Evolutionary conservation across 371 early-diverging fungal genomes (phyloP).

Genomic region (Zopfochytrium polystomum): DNA sequence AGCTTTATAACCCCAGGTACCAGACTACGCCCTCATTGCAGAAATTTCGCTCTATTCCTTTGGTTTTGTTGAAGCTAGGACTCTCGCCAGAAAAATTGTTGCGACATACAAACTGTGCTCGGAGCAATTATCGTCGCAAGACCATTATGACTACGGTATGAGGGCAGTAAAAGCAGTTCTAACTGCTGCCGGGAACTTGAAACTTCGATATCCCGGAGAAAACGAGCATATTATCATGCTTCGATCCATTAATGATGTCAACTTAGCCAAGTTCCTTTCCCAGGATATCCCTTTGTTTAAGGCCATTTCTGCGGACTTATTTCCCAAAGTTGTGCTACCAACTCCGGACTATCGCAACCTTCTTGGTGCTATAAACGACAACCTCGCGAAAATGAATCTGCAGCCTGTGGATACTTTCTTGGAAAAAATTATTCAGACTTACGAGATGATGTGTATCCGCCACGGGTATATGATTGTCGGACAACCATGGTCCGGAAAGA

Average conservation of each 20-base stretch:
- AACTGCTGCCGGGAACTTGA: constrained; percentile 57
- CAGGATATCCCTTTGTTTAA: constrained; percentile 57
- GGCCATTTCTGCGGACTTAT: constrained; percentile 54
- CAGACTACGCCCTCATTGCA: constrained; percentile 57
- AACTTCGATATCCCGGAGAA: constrained; percentile 52
- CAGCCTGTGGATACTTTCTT: constrained; percentile 46
- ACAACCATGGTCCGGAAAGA: constrained; percentile 55
- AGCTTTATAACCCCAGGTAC: constrained; percentile 34
- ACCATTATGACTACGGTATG: constrained; percentile 63
- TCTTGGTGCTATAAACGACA: constrained; percentile 37
- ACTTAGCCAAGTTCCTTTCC: constrained; percentile 53
- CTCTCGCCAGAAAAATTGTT: constrained; percentile 52
- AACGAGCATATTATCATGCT: constrained; percentile 59
- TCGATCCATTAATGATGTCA: constrained; percentile 55
- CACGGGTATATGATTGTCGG: constrained; percentile 63
- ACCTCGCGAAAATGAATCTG: constrained; percentile 49
- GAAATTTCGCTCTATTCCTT: constrained; percentile 57
- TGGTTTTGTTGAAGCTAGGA: constrained; percentile 55
- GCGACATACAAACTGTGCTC: constrained; percentile 58
- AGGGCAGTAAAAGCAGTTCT: constrained; percentile 58
- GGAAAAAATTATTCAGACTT: constrained; percentile 57
- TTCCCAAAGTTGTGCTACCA: constrained; percentile 53
- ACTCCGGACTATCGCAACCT: constrained; percentile 53
- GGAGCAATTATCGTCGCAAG: constrained; percentile 56
- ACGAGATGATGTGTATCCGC: constrained; percentile 59